Percentiles rank a stretch among this genome's conserved stretches.
These are phyloP conservation scores for Penicillium sp. DNA, from an alignment of 2,329 filamentous ascomycete species.

Conservation along the genomic window DNA sequence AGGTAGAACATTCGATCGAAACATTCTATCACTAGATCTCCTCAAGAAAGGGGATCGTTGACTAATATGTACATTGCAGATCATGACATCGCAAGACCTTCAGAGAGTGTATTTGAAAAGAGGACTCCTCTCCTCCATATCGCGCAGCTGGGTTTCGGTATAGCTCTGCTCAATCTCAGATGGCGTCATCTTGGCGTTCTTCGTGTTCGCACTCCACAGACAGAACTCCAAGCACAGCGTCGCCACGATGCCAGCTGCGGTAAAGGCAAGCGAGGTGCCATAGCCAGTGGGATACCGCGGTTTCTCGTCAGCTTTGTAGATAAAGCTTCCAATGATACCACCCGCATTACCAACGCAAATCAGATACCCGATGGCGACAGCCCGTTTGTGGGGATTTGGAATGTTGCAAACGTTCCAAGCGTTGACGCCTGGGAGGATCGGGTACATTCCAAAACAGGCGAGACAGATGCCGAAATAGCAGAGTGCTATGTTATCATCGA, in stretches of 20 bases:
- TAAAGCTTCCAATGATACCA: constrained; percentile 39
- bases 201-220: constrained; percentile 10
- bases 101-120: constrained; percentile 10
- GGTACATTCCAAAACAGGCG: constrained; percentile 48
- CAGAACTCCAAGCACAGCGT: constrained; percentile 9
- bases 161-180: constrained; percentile 7
- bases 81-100: background rate
- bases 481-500: constrained; percentile 43
- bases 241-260: constrained; percentile 22
- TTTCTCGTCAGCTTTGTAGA: constrained; percentile 33
- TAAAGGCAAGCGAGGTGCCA: constrained; percentile 34
- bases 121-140: constrained; percentile 12
- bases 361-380: constrained; percentile 45
- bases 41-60: too few species aligned
- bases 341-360: constrained; percentile 46
- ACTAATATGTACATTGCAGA: too few species aligned
- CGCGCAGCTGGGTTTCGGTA: constrained; percentile 1
- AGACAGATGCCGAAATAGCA: constrained; percentile 51
- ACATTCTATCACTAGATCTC: too few species aligned
- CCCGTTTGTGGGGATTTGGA: constrained; percentile 42
- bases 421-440: constrained; percentile 45
- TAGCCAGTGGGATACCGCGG: constrained; percentile 39
- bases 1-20: too few species aligned
- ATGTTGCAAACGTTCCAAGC: constrained; percentile 48
- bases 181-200: background rate